Evolutionary conservation across 2,329 filamentous ascomycete genomes (phyloP), one percentile per base, ranked within the genome.

Genomic region (Alternaria postmessia): DNA sequence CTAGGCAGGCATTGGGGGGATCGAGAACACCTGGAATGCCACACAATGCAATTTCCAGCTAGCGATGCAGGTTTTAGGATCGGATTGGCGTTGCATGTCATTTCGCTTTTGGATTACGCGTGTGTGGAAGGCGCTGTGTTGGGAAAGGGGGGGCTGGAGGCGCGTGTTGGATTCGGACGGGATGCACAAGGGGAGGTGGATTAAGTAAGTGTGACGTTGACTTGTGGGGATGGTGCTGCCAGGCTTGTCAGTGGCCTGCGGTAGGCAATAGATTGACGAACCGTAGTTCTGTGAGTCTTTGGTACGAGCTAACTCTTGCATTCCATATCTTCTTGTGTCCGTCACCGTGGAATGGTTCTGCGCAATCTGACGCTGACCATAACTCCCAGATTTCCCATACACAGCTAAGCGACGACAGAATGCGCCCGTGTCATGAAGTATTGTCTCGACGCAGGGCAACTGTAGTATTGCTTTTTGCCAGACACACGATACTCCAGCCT

Each of bases 131-230:
- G 49, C 26, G 32, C 32, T 49, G 32, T 26, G 46, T 49, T 49
- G 46, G 46, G 46, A 38, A 49, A 38, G 30, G 46, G 46, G 44
- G 44, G 44, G 44, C 9, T 49, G 20, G 46, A 32, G 32, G 46
- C 36, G 46, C 20, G 46, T 36, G 46, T n/a, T 49, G 36, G 32
- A 49, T 16, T n/a, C 14, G 30, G 30, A 36, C 22, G 46, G 26
- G 34, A 42, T 52, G 36, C 8, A 49, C 9, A 18, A 20, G 36
- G 49, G 38, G 11, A 30, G 22, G 41, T 16, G n/a, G 43, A 26
- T 46, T 54, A 39, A 22, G 32, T 49, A 59, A 59, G 36, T 54
- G 51, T 59, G 57, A 59, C 57, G 57, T 59, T 53, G 51, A 55
- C 30, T n/a, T 49, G 32, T 49, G 46, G 46, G 18, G 30, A 49